These are phyloP conservation scores for Paecilomyces dactylethromorphus DNA, from an alignment of 2,329 filamentous ascomycete species.

Conservation along the genomic window DNA sequence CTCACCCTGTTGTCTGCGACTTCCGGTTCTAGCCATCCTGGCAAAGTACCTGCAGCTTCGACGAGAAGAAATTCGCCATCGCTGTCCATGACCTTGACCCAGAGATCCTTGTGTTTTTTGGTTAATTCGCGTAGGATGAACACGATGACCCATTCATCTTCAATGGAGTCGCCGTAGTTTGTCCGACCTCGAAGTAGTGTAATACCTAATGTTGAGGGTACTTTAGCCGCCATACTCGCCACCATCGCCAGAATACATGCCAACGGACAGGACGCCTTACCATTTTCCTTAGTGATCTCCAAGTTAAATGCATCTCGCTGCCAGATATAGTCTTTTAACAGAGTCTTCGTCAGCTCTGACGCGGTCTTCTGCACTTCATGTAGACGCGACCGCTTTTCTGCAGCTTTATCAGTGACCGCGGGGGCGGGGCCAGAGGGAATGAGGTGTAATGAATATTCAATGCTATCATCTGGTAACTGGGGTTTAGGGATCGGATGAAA, in stretches of 20 bases:
- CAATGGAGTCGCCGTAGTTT: conserved; percentile 88
- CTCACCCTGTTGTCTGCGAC: conserved; percentile 70
- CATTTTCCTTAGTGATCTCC: conserved; percentile 54
- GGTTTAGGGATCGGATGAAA: conserved; percentile 59
- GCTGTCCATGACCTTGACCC: conserved; percentile 76
- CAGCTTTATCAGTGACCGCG: conserved; percentile 49
- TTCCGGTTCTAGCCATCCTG: conserved; percentile 86
- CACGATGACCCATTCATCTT: conserved; percentile 96
- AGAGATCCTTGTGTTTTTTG: conserved; percentile 63
- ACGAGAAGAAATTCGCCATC: conserved; percentile 95
- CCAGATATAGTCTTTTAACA: conserved; percentile 89
- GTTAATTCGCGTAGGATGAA: conserved; percentile 80
- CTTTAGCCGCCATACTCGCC: conserved; percentile 7
- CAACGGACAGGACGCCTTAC: conserved; percentile 33
- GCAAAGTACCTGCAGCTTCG: conserved; percentile 82
- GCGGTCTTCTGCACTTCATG: conserved; percentile 66
- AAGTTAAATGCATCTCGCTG: conserved; percentile 78
- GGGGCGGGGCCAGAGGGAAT: conserved; percentile 53
- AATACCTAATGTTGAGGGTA: conserved; percentile 27
- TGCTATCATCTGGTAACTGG: conserved; percentile 69
- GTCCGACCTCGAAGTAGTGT: conserved; percentile 67
- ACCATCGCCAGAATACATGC: not conserved
- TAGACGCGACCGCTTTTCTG: conserved; percentile 52
- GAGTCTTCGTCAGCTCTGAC: conserved; percentile 52
- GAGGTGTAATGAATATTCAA: conserved; percentile 77